Base-by-base conservation (phyloP, 768 basidiomycete genomes). In the Amanita inopinata region DNA sequence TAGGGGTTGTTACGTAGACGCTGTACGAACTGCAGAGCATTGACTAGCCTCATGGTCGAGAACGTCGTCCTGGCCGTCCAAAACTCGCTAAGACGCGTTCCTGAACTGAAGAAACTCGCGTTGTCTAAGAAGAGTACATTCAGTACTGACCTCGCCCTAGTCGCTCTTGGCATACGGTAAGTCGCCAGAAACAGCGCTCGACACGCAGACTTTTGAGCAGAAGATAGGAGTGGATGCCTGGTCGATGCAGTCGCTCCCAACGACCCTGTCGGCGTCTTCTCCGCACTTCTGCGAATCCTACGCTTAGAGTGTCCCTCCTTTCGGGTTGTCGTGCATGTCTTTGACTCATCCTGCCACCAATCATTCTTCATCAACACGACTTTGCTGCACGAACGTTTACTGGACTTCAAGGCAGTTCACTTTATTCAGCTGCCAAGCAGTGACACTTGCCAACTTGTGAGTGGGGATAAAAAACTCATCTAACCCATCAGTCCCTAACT, bases 311-410 rank as follows among this genome's bases (percentile, higher is more conserved):
- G 47, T 31, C 7, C 53, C 5, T 33, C 48, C 12, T 81, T 80
- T 55, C 28, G 52, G 7, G 42, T 57, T 27, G 56, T 80, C 20
- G 43, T 65, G 24, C 63, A 75, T 48, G 46, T 76, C 33, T 64
- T 70, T 34, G 75, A 80, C 19, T 46, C 64, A 8, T 38, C 50
- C 23, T 65, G 71, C 3, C 58, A 62, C 10, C 78, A 81, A 49
- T 70, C 73, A 2, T 78, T 81, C 54, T 63, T 80, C 45, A 64
- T 78, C 22, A 77, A 80, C 49, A 43, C 49, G 19, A 40, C 40
- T 2, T 49, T 61, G 27, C 53, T 65, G 4, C 33, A 48, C 2
- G 33, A 35, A 17, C 50, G 52, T 4, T 25, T 58, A 19, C 33
- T 33, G 17, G 40, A 33, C 19, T 15, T 43, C 18, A 33, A 15